Conservation (phyloP, 1,284 basidiomycete species). For the Melanopsichium pennsylvanicum region DNA sequence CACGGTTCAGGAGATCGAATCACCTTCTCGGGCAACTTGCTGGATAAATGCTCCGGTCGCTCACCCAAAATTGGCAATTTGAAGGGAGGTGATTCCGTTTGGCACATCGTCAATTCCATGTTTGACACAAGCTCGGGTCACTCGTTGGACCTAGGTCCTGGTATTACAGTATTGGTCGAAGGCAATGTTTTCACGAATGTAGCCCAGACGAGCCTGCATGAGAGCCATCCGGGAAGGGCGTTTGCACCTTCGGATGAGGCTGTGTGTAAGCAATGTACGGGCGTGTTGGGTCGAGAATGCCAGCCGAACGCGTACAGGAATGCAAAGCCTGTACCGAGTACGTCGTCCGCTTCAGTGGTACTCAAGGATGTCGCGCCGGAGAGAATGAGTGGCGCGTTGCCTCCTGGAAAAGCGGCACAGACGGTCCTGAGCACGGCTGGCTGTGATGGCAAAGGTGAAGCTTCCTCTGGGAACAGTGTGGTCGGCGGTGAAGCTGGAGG, state of each 20-base stretch:
- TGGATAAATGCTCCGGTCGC: conserved; percentile 41
- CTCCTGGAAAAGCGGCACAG: conserved; percentile 16
- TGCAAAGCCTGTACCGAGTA: conserved; percentile 28
- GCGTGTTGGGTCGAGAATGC: conserved; percentile 17
- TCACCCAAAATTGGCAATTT: conserved; percentile 33
- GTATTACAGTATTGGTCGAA: conserved; percentile 26
- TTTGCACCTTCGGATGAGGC: conserved; percentile 23
- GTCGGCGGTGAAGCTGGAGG: conserved; percentile 2
- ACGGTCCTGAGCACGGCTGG: conserved; percentile 10
- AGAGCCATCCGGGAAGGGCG: conserved; percentile 12
- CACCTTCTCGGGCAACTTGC: conserved; percentile 30
- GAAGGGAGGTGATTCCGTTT: conserved; percentile 12
- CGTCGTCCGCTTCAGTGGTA: conserved; percentile 9
- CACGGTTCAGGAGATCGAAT: conserved; percentile 37
- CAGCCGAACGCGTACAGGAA: conserved; percentile 35
- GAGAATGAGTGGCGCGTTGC: conserved; percentile 5
- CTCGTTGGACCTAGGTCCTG: conserved; percentile 32
- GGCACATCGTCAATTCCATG: conserved; percentile 35
- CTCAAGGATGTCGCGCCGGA: conserved; percentile 19
- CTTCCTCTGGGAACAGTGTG: not conserved
- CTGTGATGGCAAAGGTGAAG: not conserved
- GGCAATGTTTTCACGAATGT: conserved; percentile 41
- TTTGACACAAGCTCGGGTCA: conserved; percentile 31
- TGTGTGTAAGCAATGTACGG: conserved; percentile 20
- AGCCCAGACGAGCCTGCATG: conserved; percentile 28